phyloP scores from a whole-genome alignment of 208 protist species.

The Crithidia mellificae region DNA sequence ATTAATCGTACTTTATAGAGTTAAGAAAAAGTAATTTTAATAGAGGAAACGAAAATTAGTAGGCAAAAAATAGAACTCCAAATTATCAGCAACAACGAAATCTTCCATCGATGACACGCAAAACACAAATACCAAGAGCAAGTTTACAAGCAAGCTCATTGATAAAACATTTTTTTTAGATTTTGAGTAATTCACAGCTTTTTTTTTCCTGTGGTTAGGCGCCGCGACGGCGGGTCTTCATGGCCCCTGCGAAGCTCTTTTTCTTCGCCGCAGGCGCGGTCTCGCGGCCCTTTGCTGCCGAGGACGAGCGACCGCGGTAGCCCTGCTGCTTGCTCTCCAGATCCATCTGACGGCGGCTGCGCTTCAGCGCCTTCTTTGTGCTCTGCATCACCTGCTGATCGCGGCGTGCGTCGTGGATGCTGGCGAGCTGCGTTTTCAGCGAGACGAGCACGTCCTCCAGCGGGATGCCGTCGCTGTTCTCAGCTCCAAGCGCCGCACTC shows the following conservation, averaged over 20 bases:
- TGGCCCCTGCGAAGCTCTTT: neutral
- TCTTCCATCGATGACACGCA: too few relatives aligned
- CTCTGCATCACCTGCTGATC: constrained; percentile 37
- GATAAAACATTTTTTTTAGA: neutral
- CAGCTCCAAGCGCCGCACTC: neutral
- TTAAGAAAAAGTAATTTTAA: too few relatives aligned
- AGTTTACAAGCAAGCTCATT: neutral
- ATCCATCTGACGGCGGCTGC: constrained; percentile 44
- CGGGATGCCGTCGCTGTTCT: constrained; percentile 12
- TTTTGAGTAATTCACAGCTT: neutral
- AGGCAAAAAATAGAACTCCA: too few relatives aligned
- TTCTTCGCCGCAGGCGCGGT: neutral
- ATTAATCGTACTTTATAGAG: too few relatives aligned
- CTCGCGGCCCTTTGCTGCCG: neutral
- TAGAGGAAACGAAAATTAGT: too few relatives aligned
- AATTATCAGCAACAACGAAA: too few relatives aligned
- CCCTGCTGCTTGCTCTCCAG: constrained; percentile 22
- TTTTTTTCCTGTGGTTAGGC: neutral
- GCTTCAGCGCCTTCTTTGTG: constrained; percentile 39
- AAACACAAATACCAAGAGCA: neutral
- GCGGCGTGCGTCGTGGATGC: constrained; percentile 31
- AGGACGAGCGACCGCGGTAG: constrained; percentile 1
- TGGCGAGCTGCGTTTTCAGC: constrained; percentile 38
- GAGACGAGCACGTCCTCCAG: constrained; percentile 36
- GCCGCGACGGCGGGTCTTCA: constrained; percentile 1